Evolutionary conservation across 2,329 filamentous ascomycete species (phyloP).

Genomic region (Diaporthe sp.): DNA sequence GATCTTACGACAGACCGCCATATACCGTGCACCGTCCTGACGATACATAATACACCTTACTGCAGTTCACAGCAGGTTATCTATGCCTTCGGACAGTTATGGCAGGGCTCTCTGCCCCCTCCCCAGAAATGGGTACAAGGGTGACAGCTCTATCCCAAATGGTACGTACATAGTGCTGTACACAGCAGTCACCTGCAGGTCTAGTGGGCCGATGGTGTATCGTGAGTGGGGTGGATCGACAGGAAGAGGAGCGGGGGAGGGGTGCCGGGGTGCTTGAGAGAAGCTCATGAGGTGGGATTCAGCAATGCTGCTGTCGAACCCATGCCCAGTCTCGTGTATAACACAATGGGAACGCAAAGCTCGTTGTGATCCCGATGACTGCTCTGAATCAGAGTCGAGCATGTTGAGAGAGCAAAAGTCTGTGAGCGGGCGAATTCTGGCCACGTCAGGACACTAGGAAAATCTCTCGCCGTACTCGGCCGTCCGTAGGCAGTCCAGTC

Average conservation of each 20-base stretch:
- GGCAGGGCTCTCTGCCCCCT: conserved; percentile 1
- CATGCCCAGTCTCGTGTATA: background rate
- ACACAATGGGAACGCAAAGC: background rate
- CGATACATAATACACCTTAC: no score
- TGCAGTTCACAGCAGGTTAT: background rate
- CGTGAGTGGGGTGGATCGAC: conserved; percentile 34
- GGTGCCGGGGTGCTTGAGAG: conserved; percentile 27
- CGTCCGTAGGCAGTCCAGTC: background rate
- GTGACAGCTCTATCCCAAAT: conserved; percentile 27
- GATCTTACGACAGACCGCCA: background rate
- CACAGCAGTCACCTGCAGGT: conserved; percentile 34
- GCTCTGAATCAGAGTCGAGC: background rate
- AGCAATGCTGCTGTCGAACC: background rate
- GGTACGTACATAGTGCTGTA: conserved; percentile 27
- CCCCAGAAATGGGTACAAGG: background rate
- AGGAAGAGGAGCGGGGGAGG: conserved; percentile 30
- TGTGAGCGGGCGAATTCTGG: background rate
- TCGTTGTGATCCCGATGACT: background rate
- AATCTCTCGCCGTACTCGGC: background rate
- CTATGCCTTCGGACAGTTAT: background rate
- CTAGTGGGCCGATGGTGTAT: conserved; percentile 34
- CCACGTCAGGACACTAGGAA: background rate
- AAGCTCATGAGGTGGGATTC: conserved; percentile 27
- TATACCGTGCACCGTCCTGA: no score
- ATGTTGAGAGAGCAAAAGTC: background rate